Conservation (phyloP, 495 filamentous ascomycete genomes). For the Penicillium coprophilum region DNA sequence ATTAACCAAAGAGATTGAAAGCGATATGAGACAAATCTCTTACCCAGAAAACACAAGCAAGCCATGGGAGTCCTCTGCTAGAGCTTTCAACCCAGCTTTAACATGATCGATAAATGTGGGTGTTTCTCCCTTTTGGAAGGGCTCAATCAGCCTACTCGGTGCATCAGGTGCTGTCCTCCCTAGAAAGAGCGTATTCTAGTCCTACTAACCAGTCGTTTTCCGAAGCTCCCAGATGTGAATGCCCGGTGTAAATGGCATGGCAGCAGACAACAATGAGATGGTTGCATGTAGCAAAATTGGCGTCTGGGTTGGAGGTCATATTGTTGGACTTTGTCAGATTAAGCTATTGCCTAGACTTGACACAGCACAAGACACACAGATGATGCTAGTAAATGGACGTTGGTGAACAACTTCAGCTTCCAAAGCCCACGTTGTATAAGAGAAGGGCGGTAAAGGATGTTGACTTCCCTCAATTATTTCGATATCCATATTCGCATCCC, state of each 20-base stretch:
- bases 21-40: slow-evolving; percentile 7
- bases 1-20: background rate
- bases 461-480: background rate
- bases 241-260: slow-evolving; percentile 75
- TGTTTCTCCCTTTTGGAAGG: slow-evolving; percentile 71
- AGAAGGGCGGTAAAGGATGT: background rate
- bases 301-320: background rate
- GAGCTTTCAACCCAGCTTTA: slow-evolving; percentile 55
- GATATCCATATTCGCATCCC: background rate
- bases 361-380: background rate
- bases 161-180: background rate
- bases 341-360: background rate
- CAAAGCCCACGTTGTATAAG: background rate
- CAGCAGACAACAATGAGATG: slow-evolving; percentile 76
- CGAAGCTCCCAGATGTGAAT: slow-evolving; percentile 53
- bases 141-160: slow-evolving; percentile 52
- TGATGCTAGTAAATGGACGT: background rate
- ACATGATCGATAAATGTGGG: slow-evolving; percentile 71
- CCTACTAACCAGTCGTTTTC: slow-evolving; percentile 65
- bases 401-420: background rate
- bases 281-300: slow-evolving; percentile 7
- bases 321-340: background rate
- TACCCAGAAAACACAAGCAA: slow-evolving; percentile 72
- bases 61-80: slow-evolving; percentile 39
- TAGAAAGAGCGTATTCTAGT: background rate